phyloP scores from a whole-genome alignment of 176 grass and related monocot species.

The Oryza meyeriana region DNA sequence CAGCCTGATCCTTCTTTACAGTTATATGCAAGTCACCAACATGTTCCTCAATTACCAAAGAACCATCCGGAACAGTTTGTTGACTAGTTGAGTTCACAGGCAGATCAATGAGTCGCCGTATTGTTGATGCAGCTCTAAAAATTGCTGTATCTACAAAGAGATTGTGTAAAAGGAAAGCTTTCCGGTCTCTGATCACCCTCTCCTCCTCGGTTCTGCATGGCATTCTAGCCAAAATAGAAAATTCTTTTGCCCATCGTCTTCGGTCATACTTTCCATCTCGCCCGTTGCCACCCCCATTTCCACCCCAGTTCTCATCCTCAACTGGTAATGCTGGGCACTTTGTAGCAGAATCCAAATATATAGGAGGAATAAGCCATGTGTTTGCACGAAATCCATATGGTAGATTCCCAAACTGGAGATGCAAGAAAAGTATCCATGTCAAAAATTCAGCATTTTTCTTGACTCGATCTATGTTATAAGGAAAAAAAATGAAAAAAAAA shows the following conservation, averaged over 20 bases:
- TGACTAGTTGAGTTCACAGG: slow-evolving; percentile 23
- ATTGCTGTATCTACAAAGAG: slow-evolving; percentile 92
- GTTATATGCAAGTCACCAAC: slow-evolving; percentile 69
- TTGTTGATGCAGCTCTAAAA: slow-evolving; percentile 72
- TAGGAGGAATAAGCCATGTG: slow-evolving; percentile 84
- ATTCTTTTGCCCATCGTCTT: slow-evolving; percentile 76
- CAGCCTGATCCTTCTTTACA: slow-evolving; percentile 60
- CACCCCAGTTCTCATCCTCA: slow-evolving; percentile 90
- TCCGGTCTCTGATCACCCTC: slow-evolving; percentile 82
- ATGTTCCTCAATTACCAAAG: slow-evolving; percentile 57
- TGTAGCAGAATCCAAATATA: slow-evolving; percentile 62
- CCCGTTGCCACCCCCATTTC: slow-evolving; percentile 68
- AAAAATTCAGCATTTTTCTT: slow-evolving; percentile 8
- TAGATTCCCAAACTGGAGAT: slow-evolving; percentile 91
- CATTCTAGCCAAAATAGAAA: slow-evolving; percentile 67
- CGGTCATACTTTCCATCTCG: slow-evolving; percentile 58
- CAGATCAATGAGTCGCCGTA: slow-evolving; percentile 42
- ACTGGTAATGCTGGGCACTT: slow-evolving; percentile 54
- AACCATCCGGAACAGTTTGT: slow-evolving; percentile 26
- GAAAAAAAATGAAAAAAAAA: slow-evolving; percentile 24
- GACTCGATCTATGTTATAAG: background rate
- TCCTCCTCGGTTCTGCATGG: slow-evolving; percentile 91
- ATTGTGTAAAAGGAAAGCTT: slow-evolving; percentile 90
- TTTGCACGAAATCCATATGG: slow-evolving; percentile 98
- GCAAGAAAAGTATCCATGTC: slow-evolving; percentile 16